These are phyloP conservation scores for Trichosanthes cucumerina DNA, from an alignment of 306 rosid species.

Conservation along the genomic window DNA sequence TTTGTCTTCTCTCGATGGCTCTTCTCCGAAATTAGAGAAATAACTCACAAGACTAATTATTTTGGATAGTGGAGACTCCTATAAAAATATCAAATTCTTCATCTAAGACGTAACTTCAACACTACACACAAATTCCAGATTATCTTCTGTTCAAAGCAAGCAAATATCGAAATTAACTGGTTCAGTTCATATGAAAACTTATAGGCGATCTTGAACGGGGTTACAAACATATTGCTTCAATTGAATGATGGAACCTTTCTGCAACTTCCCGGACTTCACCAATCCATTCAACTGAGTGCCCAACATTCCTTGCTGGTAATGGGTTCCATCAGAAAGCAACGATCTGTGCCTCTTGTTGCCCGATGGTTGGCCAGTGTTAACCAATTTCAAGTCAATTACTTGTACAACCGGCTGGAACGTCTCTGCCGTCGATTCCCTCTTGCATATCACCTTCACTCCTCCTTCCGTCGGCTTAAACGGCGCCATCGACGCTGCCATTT, in stretches of 20 bases:
- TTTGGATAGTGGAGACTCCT: background rate
- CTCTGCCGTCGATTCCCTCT: constrained; percentile 18
- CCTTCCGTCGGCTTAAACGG: constrained; percentile 40
- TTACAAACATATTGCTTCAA: constrained; percentile 43
- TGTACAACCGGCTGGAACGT: constrained; percentile 48
- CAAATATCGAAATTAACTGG: background rate
- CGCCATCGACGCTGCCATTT: constrained; percentile 35
- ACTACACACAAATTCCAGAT: background rate
- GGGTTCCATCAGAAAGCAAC: constrained; percentile 55
- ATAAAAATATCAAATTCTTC: background rate
- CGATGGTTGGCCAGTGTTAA: constrained; percentile 31
- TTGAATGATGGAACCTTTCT: constrained; percentile 49
- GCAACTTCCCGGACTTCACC: constrained; percentile 39
- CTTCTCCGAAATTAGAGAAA: background rate
- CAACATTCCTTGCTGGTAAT: constrained; percentile 65
- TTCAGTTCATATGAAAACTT: background rate
- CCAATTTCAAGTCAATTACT: constrained; percentile 44
- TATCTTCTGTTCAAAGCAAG: background rate
- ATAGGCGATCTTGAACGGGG: constrained; percentile 58
- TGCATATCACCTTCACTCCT: constrained; percentile 40
- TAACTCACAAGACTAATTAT: background rate
- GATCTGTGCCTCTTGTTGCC: constrained; percentile 45
- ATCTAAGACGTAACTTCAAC: background rate
- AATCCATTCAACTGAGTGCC: constrained; percentile 49
- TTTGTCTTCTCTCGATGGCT: background rate